These are phyloP conservation scores for Ogataea ramenticola DNA, from an alignment of 805 yeast species.

Conservation along the genomic window DNA sequence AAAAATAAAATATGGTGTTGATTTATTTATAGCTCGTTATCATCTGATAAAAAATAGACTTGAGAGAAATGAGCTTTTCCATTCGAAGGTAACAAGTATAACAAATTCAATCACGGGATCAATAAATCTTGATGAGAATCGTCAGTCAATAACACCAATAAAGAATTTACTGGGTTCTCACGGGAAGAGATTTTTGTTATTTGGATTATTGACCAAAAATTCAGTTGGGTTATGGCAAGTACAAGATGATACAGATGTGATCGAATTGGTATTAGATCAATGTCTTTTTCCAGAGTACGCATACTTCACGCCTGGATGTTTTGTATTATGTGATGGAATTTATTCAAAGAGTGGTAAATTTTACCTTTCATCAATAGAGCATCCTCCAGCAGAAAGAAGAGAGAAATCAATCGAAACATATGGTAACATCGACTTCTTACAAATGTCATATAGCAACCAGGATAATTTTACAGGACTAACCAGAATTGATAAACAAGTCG, in stretches of 20 bases:
- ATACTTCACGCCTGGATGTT: conserved; percentile 69
- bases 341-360: conserved; percentile 67
- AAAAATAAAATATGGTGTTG: conserved; percentile 23
- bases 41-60: conserved; percentile 62
- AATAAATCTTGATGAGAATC: conserved; percentile 5
- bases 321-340: conserved; percentile 78
- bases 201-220: conserved; percentile 66
- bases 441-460: conserved; percentile 6
- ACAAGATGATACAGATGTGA: conserved; percentile 74
- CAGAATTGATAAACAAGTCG: conserved; percentile 56
- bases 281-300: conserved; percentile 56
- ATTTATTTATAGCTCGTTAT: conserved; percentile 48
- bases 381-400: conserved; percentile 83
- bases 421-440: conserved; percentile 67
- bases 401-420: conserved; percentile 57
- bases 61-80: conserved; percentile 70
- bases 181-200: conserved; percentile 64
- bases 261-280: conserved; percentile 59
- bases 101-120: conserved; percentile 34
- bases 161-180: conserved; percentile 84
- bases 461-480: conserved; percentile 16
- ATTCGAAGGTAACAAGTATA: conserved; percentile 37
- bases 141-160: conserved; percentile 50
- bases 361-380: conserved; percentile 69
- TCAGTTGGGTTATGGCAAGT: conserved; percentile 63